Evolutionary conservation across 1,284 basidiomycete genomes (phyloP).

Genomic region (Neonothopanus nambi): DNA sequence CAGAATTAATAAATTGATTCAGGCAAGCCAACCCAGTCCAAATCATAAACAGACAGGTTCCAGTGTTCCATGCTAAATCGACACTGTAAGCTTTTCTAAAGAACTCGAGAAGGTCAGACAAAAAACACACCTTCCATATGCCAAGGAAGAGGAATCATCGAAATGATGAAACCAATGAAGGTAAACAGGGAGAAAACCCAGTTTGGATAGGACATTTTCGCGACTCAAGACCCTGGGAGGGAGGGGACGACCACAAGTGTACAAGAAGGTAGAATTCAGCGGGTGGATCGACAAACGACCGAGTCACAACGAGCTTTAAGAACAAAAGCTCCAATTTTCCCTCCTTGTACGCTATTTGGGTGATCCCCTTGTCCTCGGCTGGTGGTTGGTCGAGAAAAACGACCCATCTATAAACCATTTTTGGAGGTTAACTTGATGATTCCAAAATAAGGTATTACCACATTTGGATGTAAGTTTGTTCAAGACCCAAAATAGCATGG

Average conservation of each 20-base stretch:
- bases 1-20: conserved; percentile 58
- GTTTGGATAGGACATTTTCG: conserved; percentile 26
- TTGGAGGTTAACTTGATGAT: conserved; percentile 10
- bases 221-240: background rate
- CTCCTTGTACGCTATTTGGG: conserved; percentile 21
- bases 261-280: conserved; percentile 16
- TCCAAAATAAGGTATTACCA: conserved; percentile 1
- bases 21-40: conserved; percentile 62
- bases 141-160: conserved; percentile 56
- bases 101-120: background rate
- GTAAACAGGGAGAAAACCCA: conserved; percentile 39
- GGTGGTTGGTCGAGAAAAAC: background rate
- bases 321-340: conserved; percentile 17
- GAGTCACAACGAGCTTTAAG: conserved; percentile 17
- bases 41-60: conserved; percentile 64
- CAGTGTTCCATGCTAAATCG: conserved; percentile 49
- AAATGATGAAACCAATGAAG: conserved; percentile 49
- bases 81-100: conserved; percentile 4
- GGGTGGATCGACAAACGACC: conserved; percentile 6
- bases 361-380: conserved; percentile 21
- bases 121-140: conserved; percentile 49
- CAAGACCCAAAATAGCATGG: background rate
- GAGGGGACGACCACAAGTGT: conserved; percentile 14
- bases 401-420: conserved; percentile 3
- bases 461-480: conserved; percentile 13